phyloP scores from a whole-genome alignment of 257 asterid species.

The Primulina tabacum region DNA sequence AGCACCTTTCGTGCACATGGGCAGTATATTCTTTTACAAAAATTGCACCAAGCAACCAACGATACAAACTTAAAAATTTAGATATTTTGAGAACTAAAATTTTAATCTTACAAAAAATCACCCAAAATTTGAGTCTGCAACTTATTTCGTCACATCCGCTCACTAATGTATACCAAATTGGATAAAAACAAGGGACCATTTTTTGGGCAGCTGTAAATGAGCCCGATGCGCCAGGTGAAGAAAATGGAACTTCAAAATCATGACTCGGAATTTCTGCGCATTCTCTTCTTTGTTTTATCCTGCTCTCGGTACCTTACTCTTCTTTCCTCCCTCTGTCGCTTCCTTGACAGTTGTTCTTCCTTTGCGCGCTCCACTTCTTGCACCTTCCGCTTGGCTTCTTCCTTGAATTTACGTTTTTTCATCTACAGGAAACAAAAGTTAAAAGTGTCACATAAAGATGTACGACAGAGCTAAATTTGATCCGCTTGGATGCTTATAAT shows the following conservation, averaged over 20 bases:
- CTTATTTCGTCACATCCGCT: neutral
- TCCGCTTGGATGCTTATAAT: neutral
- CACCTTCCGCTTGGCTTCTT: constrained; percentile 55
- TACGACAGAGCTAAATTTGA: too few species aligned
- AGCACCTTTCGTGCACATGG: too few species aligned
- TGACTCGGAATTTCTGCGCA: constrained; percentile 41
- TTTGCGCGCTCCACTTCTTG: constrained; percentile 57
- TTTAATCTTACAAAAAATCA: too few species aligned
- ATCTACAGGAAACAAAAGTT: constrained; percentile 31
- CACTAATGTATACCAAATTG: neutral
- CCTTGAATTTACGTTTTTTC: constrained; percentile 63
- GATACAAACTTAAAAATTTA: too few species aligned
- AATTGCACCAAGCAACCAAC: too few species aligned
- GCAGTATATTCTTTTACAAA: too few species aligned
- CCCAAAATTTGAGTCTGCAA: neutral
- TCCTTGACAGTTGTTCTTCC: constrained; percentile 69
- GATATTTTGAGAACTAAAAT: neutral
- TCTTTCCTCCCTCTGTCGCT: constrained; percentile 86
- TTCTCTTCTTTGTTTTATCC: constrained; percentile 75
- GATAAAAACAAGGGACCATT: neutral
- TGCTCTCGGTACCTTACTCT: constrained; percentile 64
- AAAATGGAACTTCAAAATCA: constrained; percentile 17
- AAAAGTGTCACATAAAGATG: constrained; percentile 15
- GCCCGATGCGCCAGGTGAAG: neutral
- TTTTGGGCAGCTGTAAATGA: neutral